Evolutionary conservation across 2,329 filamentous ascomycete species (phyloP).

Genomic region (Monosporascus sp.): DNA sequence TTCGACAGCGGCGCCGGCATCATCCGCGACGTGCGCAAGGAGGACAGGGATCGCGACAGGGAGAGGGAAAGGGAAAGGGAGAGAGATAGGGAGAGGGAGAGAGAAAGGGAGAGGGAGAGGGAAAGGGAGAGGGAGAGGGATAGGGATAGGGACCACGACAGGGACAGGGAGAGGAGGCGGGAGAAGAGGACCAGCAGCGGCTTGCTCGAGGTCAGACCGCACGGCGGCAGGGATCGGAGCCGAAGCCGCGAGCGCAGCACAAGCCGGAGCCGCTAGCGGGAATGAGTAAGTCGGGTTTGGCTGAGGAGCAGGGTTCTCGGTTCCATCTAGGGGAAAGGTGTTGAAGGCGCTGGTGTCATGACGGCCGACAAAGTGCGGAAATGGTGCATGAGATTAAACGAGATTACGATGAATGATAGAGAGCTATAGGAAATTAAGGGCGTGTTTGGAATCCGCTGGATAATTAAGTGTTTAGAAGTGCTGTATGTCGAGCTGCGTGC

Average conservation of each 20-base stretch:
- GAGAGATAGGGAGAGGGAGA: conserved; percentile 3
- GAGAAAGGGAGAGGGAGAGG: conserved; percentile 8
- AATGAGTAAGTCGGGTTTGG: background rate
- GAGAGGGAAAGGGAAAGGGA: conserved; percentile 9
- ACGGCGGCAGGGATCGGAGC: conserved; percentile 19
- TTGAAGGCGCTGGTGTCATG: too few relatives aligned
- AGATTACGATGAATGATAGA: too few relatives aligned
- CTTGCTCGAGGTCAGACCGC: conserved; percentile 20
- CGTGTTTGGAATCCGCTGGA: too few relatives aligned
- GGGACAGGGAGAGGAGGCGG: conserved; percentile 12
- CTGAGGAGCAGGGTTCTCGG: too few relatives aligned
- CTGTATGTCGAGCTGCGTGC: too few relatives aligned
- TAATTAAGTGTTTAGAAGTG: too few relatives aligned
- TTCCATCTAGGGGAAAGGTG: too few relatives aligned
- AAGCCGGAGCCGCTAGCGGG: conserved; percentile 10
- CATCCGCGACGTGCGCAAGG: conserved; percentile 11
- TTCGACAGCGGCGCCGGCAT: conserved; percentile 37
- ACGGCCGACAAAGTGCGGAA: too few relatives aligned
- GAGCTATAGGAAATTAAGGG: too few relatives aligned
- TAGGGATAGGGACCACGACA: conserved; percentile 8
- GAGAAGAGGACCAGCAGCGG: conserved; percentile 9
- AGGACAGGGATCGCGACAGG: conserved; percentile 11
- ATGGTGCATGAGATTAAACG: too few relatives aligned
- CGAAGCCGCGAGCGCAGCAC: conserved; percentile 18
- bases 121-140: conserved; percentile 12